phyloP scores from a whole-genome alignment of 305 asterid species.

The Fraxinus nigra region DNA sequence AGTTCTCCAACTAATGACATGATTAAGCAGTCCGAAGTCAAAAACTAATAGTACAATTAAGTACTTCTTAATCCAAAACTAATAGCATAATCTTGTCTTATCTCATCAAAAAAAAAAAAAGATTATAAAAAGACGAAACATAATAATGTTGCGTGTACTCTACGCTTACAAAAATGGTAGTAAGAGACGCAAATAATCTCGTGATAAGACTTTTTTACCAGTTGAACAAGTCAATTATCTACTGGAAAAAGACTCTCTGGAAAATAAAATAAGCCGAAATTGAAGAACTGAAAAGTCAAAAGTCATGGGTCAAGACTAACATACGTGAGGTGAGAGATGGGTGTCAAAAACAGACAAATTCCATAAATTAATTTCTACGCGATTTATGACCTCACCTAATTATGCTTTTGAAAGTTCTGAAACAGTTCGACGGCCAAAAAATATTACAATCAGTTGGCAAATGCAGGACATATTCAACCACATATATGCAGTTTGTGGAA shows the following conservation, averaged over 20 bases:
- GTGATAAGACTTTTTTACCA: background rate
- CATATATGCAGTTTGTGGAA: background rate
- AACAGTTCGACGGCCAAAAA: background rate
- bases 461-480: background rate
- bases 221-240: background rate
- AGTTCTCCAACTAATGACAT: no score
- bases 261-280: background rate
- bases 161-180: background rate
- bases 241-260: background rate
- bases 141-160: background rate
- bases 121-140: background rate
- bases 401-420: background rate
- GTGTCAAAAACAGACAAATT: background rate
- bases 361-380: background rate
- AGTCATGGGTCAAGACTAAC: background rate
- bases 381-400: background rate
- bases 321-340: background rate
- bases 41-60: no score
- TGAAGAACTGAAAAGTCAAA: background rate
- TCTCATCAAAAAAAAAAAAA: background rate
- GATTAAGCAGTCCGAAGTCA: no score
- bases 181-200: background rate
- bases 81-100: no score
- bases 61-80: no score
- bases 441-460: background rate